Evolutionary conservation across 495 filamentous ascomycete genomes (phyloP), one percentile per base, ranked within the genome.

Genomic region (Penicillium samsonianum): DNA sequence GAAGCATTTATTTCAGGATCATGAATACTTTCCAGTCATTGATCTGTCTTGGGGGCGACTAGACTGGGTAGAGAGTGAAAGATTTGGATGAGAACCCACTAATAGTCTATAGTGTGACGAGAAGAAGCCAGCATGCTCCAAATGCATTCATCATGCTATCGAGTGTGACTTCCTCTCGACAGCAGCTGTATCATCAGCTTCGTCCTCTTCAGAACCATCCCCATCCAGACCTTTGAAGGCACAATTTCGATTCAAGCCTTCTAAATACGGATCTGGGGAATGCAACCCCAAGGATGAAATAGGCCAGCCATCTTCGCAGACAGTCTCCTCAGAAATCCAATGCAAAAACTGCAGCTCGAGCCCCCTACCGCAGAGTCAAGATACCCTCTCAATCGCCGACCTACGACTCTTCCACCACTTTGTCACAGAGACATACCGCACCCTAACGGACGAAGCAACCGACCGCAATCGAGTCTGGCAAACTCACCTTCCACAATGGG

Each of bases 371-470:
- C 48, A n/a, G 12, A 30, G 16, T 17, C 16, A 33, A 37, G 56
- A 54, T 8, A 62, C 59, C 2, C 63, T 75, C 17, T 74, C 73
- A 1, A 45, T 77, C 7, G 40, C 65, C 3, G 71, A 73, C 40
- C 59, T 78, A 12, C 62, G 69, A n/a, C 65, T 78, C 3, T 67
- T 78, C 43, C 73, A 78, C 46, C 62, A 78, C 43, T 78, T 67
- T 44, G 65, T 60, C 5, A 69, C 70, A 14, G 62, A 62, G 33
- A 74, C 75, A 4, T 72, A 65, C 45, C 48, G 35, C 31, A 78
- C 73, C 14, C 55, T 76, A 42, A 55, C 55, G 16, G 65, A 69
- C 25, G 55, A 64, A 14, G 17, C 35, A 30, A 59, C 66, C 12
- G 60, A 61, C 7, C 49, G 60, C 14, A 40, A 68, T 0, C 53